Evolutionary conservation across 371 early-diverging fungal species (phyloP), one percentile per base, ranked within the genome.

Genomic region (Syncephalastrum racemosum): DNA sequence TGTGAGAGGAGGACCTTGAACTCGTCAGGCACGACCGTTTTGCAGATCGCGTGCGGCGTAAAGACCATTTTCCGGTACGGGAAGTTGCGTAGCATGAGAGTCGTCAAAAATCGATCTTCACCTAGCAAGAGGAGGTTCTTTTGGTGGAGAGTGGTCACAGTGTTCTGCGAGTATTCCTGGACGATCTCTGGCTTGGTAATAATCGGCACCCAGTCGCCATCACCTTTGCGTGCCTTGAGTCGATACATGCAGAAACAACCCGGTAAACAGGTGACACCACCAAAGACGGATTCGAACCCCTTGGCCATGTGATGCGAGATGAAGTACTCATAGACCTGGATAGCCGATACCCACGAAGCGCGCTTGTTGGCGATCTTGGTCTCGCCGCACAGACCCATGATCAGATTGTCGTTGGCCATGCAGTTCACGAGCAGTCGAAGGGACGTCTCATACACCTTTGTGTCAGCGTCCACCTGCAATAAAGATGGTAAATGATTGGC

Each of bases 311-410:
- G 95, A 72, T 97, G 98, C 16, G 90, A 90, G 44, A 95, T 94
- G 64, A 92, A 97, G 78, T 96, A 97, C 73, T 97, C 98, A 70
- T 92, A 97, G 3, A 97, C 97, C 62, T 97, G 98, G 53, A 96
- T 96, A 23, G 84, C 87, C 0, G 94, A 91, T 5, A 94, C 95
- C 95, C 91, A 92, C 0, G 88, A 86, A 50, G 82, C 84, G 10
- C 83, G 76, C 61, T 92, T 91, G 82, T 93, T 93, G 39, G 90
- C 93, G 47, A 93, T 90, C 71, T 86, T 89, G 42, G 92, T 93
- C 63, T 93, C 92, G 36, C 93, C 92, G 58, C 92, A 93, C 18
- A 92, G 73, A 10, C 93, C 93, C 90, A 92, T 91, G 55, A 93
- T 84, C 41, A 82, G 64, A 15, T 83, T 84, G 65, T 93, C 93